Evolutionary conservation across 257 asterid genomes (phyloP).

Genomic region (Solanum dulcamara): DNA sequence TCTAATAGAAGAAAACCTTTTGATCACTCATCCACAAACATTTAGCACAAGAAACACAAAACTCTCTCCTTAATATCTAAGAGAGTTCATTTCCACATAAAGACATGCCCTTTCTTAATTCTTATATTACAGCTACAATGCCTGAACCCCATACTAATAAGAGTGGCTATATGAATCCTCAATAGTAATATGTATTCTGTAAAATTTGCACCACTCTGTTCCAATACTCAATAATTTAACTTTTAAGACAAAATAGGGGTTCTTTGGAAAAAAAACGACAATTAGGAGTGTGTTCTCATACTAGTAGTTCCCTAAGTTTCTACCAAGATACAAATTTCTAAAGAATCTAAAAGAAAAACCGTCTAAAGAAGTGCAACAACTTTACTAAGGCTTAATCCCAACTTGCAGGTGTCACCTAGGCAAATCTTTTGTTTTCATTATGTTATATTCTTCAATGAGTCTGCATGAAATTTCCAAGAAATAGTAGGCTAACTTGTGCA

Average conservation of each 20-base stretch:
- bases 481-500: background rate
- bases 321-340: background rate
- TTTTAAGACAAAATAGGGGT: background rate
- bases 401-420: background rate
- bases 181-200: background rate
- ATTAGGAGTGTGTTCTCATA: background rate
- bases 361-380: background rate
- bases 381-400: background rate
- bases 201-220: background rate
- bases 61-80: background rate
- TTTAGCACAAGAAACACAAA: background rate
- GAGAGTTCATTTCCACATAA: background rate
- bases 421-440: background rate
- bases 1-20: background rate
- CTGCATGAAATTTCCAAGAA: background rate
- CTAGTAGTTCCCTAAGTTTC: background rate
- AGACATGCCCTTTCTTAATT: background rate
- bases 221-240: background rate
- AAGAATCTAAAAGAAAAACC: too few species aligned
- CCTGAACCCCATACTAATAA: background rate
- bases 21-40: background rate
- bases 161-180: background rate
- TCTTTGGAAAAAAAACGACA: background rate
- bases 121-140: background rate
- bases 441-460: background rate